Evolutionary conservation across 306 rosid genomes (phyloP).

Genomic region (Trifolium repens): DNA sequence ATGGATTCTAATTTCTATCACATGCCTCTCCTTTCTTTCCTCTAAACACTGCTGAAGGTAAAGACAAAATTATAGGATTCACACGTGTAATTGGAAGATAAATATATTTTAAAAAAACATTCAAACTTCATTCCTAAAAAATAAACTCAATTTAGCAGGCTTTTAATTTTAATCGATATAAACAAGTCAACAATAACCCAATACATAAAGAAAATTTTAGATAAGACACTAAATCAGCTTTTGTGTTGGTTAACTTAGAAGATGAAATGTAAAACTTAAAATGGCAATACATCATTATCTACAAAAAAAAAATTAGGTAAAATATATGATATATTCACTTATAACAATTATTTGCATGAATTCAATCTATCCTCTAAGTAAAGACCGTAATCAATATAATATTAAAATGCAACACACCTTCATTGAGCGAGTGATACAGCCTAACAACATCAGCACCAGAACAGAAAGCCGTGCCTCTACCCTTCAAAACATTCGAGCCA

Average conservation of each 20-base stretch:
- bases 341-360: not conserved
- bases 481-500: slow-evolving; percentile 60
- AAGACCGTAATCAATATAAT: not conserved
- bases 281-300: not conserved
- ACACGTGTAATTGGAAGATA: not conserved
- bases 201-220: slow-evolving; percentile 7
- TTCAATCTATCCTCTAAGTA: slow-evolving; percentile 21
- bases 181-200: slow-evolving; percentile 20
- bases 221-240: slow-evolving; percentile 13
- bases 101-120: not conserved
- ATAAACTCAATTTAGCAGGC: not conserved
- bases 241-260: slow-evolving; percentile 20
- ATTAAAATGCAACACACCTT: slow-evolving; percentile 57
- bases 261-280: slow-evolving; percentile 13
- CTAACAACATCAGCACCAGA: slow-evolving; percentile 83
- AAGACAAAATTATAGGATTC: not conserved
- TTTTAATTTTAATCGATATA: not conserved
- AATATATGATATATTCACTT: not conserved
- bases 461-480: slow-evolving; percentile 91
- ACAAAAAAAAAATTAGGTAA: no score
- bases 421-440: slow-evolving; percentile 65
- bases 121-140: not conserved
- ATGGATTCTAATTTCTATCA: slow-evolving; percentile 1
- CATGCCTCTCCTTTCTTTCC: not conserved
- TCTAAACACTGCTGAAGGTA: not conserved